Evolutionary conservation across 2,329 filamentous ascomycete species (phyloP).

Genomic region (Truncatella angustata): DNA sequence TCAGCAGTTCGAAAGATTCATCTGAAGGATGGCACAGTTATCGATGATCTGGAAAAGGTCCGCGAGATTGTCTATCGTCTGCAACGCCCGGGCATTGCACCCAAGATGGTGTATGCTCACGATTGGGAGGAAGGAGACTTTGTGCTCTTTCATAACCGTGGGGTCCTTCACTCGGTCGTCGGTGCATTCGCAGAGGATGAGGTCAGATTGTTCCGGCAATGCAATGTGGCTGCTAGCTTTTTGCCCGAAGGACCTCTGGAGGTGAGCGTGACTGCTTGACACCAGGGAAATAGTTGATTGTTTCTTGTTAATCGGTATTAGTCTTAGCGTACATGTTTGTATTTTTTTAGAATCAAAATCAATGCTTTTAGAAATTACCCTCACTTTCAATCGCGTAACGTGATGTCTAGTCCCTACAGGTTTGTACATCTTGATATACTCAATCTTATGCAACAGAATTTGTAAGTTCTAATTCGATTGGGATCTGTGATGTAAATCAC

Average conservation of each 20-base stretch:
- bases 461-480: no score
- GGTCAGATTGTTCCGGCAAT: constrained; percentile 73
- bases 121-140: constrained; percentile 77
- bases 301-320: background rate
- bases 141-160: constrained; percentile 77
- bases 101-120: constrained; percentile 66
- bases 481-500: no score
- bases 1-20: constrained; percentile 70
- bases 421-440: no score
- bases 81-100: constrained; percentile 71
- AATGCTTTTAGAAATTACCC: no score
- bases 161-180: constrained; percentile 72
- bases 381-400: no score
- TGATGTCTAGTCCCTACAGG: no score
- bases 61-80: constrained; percentile 66
- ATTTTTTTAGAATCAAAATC: no score
- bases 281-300: background rate
- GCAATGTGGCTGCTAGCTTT: constrained; percentile 69
- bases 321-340: no score
- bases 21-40: constrained; percentile 60
- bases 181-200: constrained; percentile 73
- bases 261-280: background rate
- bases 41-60: constrained; percentile 67
- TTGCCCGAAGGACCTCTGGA: constrained; percentile 48
- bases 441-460: no score